phyloP scores from a whole-genome alignment of 2,329 filamentous ascomycete genomes.

The Didymella arachidicola region DNA sequence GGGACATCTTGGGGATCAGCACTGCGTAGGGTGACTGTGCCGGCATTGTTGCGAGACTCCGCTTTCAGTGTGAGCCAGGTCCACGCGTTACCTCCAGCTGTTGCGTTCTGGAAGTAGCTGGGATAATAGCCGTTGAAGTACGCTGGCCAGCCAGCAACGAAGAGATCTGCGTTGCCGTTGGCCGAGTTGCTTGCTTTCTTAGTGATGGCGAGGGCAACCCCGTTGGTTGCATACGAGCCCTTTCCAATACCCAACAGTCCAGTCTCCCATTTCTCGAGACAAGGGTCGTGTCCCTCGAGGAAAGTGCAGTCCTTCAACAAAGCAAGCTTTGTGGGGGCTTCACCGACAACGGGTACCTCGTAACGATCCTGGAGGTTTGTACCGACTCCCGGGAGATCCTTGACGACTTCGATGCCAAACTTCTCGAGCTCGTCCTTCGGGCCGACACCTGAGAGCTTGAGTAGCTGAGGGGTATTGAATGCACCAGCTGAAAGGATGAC shows the following conservation, averaged over 20 bases:
- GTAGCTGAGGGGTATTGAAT: conserved; percentile 69
- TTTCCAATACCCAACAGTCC: conserved; percentile 39
- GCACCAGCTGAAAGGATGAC: conserved; percentile 55
- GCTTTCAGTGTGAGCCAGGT: conserved; percentile 65
- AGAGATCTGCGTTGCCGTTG: conserved; percentile 59
- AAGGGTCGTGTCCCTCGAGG: conserved; percentile 51
- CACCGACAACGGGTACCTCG: conserved; percentile 56
- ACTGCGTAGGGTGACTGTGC: conserved; percentile 67
- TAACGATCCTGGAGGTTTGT: conserved; percentile 70
- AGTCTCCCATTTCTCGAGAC: conserved; percentile 55
- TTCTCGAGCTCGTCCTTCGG: conserved; percentile 59
- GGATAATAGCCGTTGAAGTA: conserved; percentile 64
- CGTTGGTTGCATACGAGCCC: conserved; percentile 60
- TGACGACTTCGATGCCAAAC: conserved; percentile 60
- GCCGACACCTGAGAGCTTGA: conserved; percentile 69
- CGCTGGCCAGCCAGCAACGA: conserved; percentile 62
- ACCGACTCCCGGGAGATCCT: conserved; percentile 67
- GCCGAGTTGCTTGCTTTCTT: conserved; percentile 48
- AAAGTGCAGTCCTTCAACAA: conserved; percentile 53
- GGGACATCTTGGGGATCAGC: conserved; percentile 69
- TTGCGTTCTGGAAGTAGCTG: conserved; percentile 58
- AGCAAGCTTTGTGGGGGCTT: conserved; percentile 47
- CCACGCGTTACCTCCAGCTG: conserved; percentile 56
- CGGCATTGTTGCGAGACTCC: conserved; percentile 66
- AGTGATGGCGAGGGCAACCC: conserved; percentile 60